Conservation (phyloP, 805 yeast species). For the Grigorovia yakushimaensis region DNA sequence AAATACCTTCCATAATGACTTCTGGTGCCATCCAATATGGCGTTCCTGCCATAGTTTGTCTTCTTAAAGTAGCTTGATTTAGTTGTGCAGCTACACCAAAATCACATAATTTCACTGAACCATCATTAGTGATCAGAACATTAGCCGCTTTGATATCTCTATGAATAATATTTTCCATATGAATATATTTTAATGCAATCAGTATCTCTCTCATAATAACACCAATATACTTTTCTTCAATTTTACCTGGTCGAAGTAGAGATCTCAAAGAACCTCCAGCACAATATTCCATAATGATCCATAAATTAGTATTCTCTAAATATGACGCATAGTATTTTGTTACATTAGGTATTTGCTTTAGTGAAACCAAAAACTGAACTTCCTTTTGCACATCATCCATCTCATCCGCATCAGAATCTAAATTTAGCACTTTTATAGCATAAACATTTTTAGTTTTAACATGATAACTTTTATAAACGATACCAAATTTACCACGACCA, state of each 20-base stretch:
- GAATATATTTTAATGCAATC: constrained; percentile 70
- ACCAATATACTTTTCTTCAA: constrained; percentile 76
- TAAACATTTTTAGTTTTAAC: constrained; percentile 64
- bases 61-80: constrained; percentile 59
- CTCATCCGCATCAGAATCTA: constrained; percentile 91
- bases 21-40: constrained; percentile 99
- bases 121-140: constrained; percentile 79
- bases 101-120: constrained; percentile 86
- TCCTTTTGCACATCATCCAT: constrained; percentile 92
- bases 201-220: constrained; percentile 79
- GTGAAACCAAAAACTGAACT: constrained; percentile 71
- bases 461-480: constrained; percentile 81
- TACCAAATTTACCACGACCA: constrained; percentile 95
- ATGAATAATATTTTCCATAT: constrained; percentile 84
- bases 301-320: constrained; percentile 77
- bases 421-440: constrained; percentile 85
- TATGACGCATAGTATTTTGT: constrained; percentile 88
- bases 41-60: constrained; percentile 93
- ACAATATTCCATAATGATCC: constrained; percentile 97
- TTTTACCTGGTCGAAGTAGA: constrained; percentile 70
- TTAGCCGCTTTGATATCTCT: constrained; percentile 96
- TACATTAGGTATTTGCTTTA: constrained; percentile 81
- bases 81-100: constrained; percentile 97
- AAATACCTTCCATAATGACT: constrained; percentile 83
- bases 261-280: constrained; percentile 94